These are phyloP conservation scores for peach (Prunus persica) DNA, from an alignment of 306 rosid species.

Conservation along the genomic window Prunus_persica_NCBIv2 NC_034010.1:25968501-25969000, in stretches of 20 bases:
- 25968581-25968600: too few species aligned
- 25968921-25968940: slow-evolving; percentile 38
- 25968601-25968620: too few species aligned
- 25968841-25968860: background rate
- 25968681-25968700: background rate
- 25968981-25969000: slow-evolving; percentile 16
- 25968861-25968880: slow-evolving; percentile 50
- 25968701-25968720: background rate
- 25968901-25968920: slow-evolving; percentile 53
- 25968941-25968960: slow-evolving; percentile 14
- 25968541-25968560: too few species aligned
- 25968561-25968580: too few species aligned
- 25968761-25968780: background rate
- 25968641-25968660: background rate
- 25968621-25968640: background rate
- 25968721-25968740: background rate
- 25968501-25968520: too few species aligned
- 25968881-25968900: slow-evolving; percentile 64
- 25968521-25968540: too few species aligned
- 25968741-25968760: background rate
- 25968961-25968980: slow-evolving; percentile 61
- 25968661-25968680: background rate
- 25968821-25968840: background rate
- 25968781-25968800: background rate
- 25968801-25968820: background rate